phyloP scores from a whole-genome alignment of 495 filamentous ascomycete species.

The Aspergillus sparsus region DNA sequence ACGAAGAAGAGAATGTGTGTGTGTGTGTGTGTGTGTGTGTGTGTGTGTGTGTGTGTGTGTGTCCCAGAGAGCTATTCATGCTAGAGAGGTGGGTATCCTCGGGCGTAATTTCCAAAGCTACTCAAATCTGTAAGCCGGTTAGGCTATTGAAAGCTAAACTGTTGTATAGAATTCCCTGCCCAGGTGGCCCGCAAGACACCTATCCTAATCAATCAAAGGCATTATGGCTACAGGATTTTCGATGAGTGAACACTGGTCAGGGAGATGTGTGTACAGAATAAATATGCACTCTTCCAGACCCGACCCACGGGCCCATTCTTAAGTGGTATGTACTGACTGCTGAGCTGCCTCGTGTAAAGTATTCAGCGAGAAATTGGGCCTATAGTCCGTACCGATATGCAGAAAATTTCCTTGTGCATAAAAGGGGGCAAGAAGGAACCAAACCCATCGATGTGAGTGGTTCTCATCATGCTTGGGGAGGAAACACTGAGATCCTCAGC shows the following conservation, averaged over 20 bases:
- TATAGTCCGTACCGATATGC: background rate
- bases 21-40: no score
- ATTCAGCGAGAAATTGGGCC: background rate
- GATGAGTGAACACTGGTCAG: background rate
- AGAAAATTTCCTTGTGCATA: constrained; percentile 1
- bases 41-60: no score
- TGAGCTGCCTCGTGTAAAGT: background rate
- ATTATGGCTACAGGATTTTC: background rate
- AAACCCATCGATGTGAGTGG: background rate
- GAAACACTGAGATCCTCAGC: constrained; percentile 1
- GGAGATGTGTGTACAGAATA: no score
- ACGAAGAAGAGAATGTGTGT: no score
- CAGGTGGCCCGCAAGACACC: background rate
- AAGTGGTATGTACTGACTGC: background rate
- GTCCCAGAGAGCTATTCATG: no score
- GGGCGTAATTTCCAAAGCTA: background rate
- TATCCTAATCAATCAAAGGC: background rate
- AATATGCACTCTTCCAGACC: no score
- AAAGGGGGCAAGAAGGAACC: background rate
- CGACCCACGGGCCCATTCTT: background rate
- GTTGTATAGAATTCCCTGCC: no score
- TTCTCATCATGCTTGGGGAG: background rate
- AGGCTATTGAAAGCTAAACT: no score
- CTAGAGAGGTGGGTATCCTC: background rate
- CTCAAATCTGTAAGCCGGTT: background rate